Evolutionary conservation across 768 basidiomycete species (phyloP).

Genomic region (Porpolomopsis calyptriformis): DNA sequence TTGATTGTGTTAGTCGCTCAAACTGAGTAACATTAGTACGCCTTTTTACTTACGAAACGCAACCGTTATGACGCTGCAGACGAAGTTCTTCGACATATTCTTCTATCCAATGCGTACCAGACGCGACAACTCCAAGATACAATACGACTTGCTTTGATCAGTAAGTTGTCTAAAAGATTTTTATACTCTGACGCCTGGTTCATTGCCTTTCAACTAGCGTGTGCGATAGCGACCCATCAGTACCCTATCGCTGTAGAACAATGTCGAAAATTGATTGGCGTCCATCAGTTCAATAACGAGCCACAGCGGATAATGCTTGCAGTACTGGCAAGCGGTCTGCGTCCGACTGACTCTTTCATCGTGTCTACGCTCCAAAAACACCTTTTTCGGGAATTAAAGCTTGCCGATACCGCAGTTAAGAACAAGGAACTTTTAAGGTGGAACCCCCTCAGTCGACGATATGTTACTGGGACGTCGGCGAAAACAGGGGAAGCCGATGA

Average conservation of each 20-base stretch:
- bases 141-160: constrained; percentile 65
- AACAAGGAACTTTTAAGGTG: constrained; percentile 52
- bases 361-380: constrained; percentile 75
- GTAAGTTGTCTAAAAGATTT: constrained; percentile 33
- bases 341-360: constrained; percentile 66
- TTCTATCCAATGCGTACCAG: constrained; percentile 65
- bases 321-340: constrained; percentile 59
- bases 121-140: constrained; percentile 51
- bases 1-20: not conserved
- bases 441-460: constrained; percentile 51
- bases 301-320: constrained; percentile 70
- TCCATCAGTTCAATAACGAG: constrained; percentile 81
- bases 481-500: constrained; percentile 31
- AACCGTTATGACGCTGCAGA: constrained; percentile 58
- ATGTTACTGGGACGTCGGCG: constrained; percentile 27
- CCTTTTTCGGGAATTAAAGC: constrained; percentile 66
- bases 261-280: constrained; percentile 61
- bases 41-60: constrained; percentile 55
- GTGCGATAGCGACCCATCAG: constrained; percentile 50
- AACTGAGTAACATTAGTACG: constrained; percentile 40
- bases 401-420: constrained; percentile 55
- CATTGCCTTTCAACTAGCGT: constrained; percentile 40
- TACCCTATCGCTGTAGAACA: constrained; percentile 59
- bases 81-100: constrained; percentile 67
- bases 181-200: not conserved